These are phyloP conservation scores for Fagopyrum tataricum DNA, from an alignment of 148 eudicot species.

Conservation along the genomic window DNA sequence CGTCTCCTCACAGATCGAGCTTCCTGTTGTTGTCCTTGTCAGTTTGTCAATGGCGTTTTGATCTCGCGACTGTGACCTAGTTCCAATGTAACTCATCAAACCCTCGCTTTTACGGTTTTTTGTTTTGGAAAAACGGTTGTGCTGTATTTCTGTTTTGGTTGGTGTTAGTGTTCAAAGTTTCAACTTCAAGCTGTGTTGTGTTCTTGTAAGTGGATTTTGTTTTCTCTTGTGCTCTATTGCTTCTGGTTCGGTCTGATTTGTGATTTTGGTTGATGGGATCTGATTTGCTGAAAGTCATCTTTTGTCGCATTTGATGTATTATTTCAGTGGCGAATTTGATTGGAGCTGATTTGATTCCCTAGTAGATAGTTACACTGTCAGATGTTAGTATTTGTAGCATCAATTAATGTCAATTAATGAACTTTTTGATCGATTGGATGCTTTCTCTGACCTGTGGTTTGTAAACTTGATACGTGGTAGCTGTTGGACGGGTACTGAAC, in stretches of 20 bases:
- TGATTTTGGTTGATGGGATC: not conserved
- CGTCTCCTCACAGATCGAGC: not conserved
- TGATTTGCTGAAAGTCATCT: not conserved
- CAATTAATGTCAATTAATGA: not conserved
- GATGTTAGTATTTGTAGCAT: not conserved
- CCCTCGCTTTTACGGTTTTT: not conserved
- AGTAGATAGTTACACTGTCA: not conserved
- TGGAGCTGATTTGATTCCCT: constrained; percentile 1
- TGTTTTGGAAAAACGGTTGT: not conserved
- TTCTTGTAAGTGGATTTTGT: not conserved
- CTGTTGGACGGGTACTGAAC: not conserved
- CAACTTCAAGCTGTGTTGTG: not conserved
- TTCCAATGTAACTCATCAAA: constrained; percentile 8
- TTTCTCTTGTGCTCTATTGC: not conserved
- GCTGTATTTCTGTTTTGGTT: not conserved
- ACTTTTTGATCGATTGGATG: constrained; percentile 9
- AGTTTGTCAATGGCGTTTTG: constrained; percentile 13
- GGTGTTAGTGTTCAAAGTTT: not conserved
- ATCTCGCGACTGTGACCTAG: constrained; percentile 8
- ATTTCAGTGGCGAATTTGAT: not conserved
- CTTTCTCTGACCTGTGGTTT: not conserved
- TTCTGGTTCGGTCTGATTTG: not conserved
- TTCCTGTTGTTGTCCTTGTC: not conserved
- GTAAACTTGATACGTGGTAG: not conserved
- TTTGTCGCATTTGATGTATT: not conserved